These are phyloP conservation scores for Beta lomatogona DNA, from an alignment of 179 eudicot genomes.

Conservation along the genomic window DNA sequence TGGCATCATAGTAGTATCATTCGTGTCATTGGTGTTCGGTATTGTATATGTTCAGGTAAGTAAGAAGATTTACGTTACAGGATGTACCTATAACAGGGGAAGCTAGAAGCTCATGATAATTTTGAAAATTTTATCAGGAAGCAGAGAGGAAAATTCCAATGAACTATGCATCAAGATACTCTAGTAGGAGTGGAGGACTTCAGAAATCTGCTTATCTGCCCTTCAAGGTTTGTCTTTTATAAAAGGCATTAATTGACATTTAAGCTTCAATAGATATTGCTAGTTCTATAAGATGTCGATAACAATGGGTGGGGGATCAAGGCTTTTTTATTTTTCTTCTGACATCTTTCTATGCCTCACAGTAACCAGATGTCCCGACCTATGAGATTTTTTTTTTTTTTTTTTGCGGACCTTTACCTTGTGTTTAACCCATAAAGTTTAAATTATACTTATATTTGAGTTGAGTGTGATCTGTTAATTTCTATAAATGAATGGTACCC, in stretches of 20 bases:
- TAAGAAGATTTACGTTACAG: not conserved
- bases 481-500: not conserved
- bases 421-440: not conserved
- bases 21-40: conserved; percentile 79
- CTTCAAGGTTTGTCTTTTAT: conserved; percentile 64
- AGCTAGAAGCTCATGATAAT: conserved; percentile 30
- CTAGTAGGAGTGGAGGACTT: conserved; percentile 78
- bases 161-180: conserved; percentile 94
- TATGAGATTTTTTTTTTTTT: not conserved
- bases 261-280: not conserved
- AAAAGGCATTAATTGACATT: not conserved
- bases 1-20: conserved; percentile 59
- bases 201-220: conserved; percentile 94
- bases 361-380: not conserved
- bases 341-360: too few species aligned
- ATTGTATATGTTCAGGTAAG: conserved; percentile 98
- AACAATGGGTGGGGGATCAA: not conserved
- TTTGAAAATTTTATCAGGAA: conserved; percentile 66
- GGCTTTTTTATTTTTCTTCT: not conserved
- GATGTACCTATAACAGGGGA: not conserved
- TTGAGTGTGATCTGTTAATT: not conserved
- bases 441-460: not conserved
- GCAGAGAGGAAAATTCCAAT: conserved; percentile 99
- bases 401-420: not conserved
- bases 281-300: not conserved